Base-by-base conservation (phyloP, 2,329 filamentous ascomycete species). In the Lithohypha guttulata region DNA sequence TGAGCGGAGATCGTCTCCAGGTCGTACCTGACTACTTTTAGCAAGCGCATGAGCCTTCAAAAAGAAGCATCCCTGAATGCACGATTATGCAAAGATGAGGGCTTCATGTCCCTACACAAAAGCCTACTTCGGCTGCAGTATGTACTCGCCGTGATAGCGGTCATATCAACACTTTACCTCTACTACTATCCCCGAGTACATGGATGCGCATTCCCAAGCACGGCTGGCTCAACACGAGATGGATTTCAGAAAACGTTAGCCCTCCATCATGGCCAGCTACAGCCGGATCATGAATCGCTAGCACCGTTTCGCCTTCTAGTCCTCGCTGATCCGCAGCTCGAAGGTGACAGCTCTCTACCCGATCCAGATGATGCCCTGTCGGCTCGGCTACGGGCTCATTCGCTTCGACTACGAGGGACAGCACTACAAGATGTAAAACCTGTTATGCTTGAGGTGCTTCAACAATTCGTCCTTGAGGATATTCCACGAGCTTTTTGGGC, bases 291-390 rank as follows among this genome's bases (percentile, higher is more conserved):
- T 20, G 13, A 29, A 23, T 25, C 38, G 18, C 28, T 54, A 44
- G 84, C 85, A 3, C 84, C 86, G 0, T 94, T 96, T 55, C 75
- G 89, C 42, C 75, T 96, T 2, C 78, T 96, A 10, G 78, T 86
- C 1, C 74, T 96, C 15, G 89, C 83, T 44, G 89, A 96, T 59
- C 89, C 89, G 4, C 89, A 96, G 59, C 74, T 96, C 39, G 89
- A 96, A 63, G 89, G 89, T 52, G 84, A 94, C 56, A 85, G 81
- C 2, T 86, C 84, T 5, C 79, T 95, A 18, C 81, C 79, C 1
- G 56, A 60, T 14, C 58, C 62, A 1, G 58, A 66, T 18, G 66
- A 65, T 57, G 62, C 55, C 44, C 59, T 59, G 27, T 59, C 61
- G 10, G 63, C 60, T 17, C 62, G 57, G 42, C 42, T 73, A 22